phyloP scores from a whole-genome alignment of 2,329 filamentous ascomycete species.

The Uncinocarpus reesii region DNA sequence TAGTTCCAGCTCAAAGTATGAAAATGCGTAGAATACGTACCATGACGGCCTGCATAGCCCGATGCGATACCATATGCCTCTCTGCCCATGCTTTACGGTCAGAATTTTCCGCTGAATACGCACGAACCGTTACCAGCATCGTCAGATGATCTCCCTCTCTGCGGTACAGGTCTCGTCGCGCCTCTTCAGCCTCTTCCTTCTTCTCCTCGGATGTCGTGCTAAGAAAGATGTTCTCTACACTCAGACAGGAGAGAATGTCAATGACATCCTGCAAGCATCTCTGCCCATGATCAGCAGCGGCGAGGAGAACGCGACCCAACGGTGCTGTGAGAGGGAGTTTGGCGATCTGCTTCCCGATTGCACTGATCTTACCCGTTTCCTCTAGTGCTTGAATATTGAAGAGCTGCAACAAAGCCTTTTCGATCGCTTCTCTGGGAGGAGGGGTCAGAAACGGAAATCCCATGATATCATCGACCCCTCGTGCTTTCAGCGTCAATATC shows the following conservation, averaged over 20 bases:
- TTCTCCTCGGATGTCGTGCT: constrained; percentile 50
- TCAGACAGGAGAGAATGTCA: constrained; percentile 64
- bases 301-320: constrained; percentile 71
- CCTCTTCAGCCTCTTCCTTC: constrained; percentile 48
- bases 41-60: constrained; percentile 57
- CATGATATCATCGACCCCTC: constrained; percentile 71
- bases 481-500: constrained; percentile 84
- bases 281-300: constrained; percentile 58
- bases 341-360: constrained; percentile 64
- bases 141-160: constrained; percentile 56
- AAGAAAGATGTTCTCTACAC: constrained; percentile 54
- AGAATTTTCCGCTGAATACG: constrained; percentile 47
- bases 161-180: constrained; percentile 47
- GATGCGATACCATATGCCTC: constrained; percentile 49
- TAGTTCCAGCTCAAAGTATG: no score
- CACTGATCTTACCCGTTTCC: constrained; percentile 62
- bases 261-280: constrained; percentile 73
- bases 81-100: constrained; percentile 53
- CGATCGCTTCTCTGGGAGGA: constrained; percentile 65
- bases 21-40: constrained; percentile 22
- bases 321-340: constrained; percentile 72
- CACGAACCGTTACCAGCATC: constrained; percentile 49
- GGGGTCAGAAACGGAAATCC: constrained; percentile 76
- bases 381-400: constrained; percentile 66
- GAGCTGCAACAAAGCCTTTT: constrained; percentile 72